These are phyloP conservation scores for Lathyrus aphaca DNA, from an alignment of 306 rosid species.

Conservation along the genomic window DNA sequence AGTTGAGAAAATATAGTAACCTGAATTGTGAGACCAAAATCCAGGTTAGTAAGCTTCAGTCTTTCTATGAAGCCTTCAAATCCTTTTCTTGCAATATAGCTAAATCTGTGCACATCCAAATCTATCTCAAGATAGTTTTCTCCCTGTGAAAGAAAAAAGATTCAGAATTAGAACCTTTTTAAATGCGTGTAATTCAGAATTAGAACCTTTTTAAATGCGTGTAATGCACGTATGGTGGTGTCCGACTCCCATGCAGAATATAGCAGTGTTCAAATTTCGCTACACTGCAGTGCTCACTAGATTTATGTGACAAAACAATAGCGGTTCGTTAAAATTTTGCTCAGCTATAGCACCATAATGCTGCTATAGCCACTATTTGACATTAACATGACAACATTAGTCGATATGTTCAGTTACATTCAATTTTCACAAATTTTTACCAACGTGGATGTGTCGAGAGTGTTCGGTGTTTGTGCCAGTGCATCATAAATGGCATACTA, in stretches of 20 bases:
- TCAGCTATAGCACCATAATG: background rate
- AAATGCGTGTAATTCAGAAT: no score
- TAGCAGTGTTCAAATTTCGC: background rate
- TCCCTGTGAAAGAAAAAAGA: conserved; percentile 61
- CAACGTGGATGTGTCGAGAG: no score
- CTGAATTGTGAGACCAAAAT: conserved; percentile 95
- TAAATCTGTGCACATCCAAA: conserved; percentile 90
- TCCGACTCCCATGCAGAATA: background rate
- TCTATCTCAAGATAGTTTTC: conserved; percentile 95
- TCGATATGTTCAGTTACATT: background rate
- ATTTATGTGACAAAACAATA: background rate
- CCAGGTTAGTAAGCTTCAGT: conserved; percentile 68
- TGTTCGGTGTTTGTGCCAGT: no score
- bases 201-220: background rate
- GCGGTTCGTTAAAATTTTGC: background rate
- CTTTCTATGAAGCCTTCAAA: conserved; percentile 81
- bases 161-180: conserved; percentile 17
- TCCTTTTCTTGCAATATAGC: conserved; percentile 93
- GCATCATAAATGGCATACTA: background rate
- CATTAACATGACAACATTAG: background rate
- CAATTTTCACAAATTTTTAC: no score
- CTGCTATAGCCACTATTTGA: background rate
- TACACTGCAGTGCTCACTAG: background rate
- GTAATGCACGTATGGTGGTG: background rate
- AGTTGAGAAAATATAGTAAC: conserved; percentile 43